A percentile compares a stretch with the other conserved stretches of the same genome.
Conservation (phyloP, 176 grass and related monocot species). For the Guadua angustifolia region DNA sequence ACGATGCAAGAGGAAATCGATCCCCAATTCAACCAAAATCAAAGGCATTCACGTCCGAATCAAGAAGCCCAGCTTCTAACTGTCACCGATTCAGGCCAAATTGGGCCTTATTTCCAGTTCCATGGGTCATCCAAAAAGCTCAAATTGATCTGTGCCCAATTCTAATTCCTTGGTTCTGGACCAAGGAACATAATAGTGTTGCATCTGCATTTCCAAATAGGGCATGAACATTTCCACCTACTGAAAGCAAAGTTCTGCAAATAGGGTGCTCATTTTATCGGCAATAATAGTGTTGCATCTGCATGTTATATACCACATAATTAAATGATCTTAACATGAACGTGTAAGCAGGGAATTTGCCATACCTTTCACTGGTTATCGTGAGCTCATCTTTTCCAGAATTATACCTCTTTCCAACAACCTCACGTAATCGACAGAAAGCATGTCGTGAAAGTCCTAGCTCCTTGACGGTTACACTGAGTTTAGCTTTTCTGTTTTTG, state of each 20-base stretch:
- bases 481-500: constrained; percentile 91
- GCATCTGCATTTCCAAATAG: too few species aligned
- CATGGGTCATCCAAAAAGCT: too few species aligned
- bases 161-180: too few species aligned
- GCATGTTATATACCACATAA: constrained; percentile 17
- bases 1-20: too few species aligned
- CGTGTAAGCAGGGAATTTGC: constrained; percentile 19
- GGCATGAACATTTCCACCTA: neutral
- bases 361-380: constrained; percentile 89
- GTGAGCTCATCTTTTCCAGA: constrained; percentile 92
- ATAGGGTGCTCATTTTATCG: neutral
- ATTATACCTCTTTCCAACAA: constrained; percentile 90
- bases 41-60: too few species aligned
- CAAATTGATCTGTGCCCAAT: too few species aligned
- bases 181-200: too few species aligned
- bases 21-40: too few species aligned
- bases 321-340: constrained; percentile 1
- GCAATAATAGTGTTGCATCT: constrained; percentile 20
- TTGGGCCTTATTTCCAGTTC: too few species aligned
- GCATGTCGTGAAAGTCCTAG: constrained; percentile 81
- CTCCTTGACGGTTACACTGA: constrained; percentile 87
- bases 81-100: too few species aligned
- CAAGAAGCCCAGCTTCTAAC: too few species aligned
- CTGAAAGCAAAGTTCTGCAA: constrained; percentile 1
- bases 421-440: constrained; percentile 66